Evolutionary conservation across 2,329 filamentous ascomycete species (phyloP), one percentile per base, ranked within the genome.

Genomic region (Penicillium sp.): DNA sequence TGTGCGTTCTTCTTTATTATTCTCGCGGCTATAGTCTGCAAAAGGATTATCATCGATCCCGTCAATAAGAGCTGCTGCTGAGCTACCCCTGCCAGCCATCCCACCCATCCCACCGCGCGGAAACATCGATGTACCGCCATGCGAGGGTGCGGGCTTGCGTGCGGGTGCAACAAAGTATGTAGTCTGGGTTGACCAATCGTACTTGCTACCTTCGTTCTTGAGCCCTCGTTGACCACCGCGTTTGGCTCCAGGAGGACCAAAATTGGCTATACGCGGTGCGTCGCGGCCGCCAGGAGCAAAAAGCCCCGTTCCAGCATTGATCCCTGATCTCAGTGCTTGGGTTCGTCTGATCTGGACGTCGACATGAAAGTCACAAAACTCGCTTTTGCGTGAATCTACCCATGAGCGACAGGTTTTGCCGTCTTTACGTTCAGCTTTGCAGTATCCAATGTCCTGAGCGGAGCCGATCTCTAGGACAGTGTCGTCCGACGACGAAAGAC

Each of bases 291-390:
- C 71, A 43, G 67, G 69, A 30, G 68, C 74, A 60, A 78, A 78
- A 50, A 81, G 75, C 23, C 79, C 79, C 3, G 81, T 82, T 71
- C 86, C 87, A 12, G 80, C 83, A 67, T 92, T 96, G 59, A 97
- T 81, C 66, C 96, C 91, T 78, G 92, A 86, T 35, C 92, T 82
- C 1, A 81, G 78, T 11, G 83, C 78, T 28, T 83, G 80, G 67
- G 84, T 83, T 68, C 90, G 92, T 55, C 86, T 83, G 3, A 97
- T 77, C 24, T 90, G 87, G 24, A 90, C 78, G 64, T 95, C 91
- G 63, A 96, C 85, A 72, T 99, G 94, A 64, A 88, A 99, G 62
- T 96, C 91, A 74, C 94, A 99, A 69, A 89, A 90, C 64, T 96
- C 87, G 0, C 92, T 96, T 65, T 91, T 90, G 53, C 91, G 85